Conservation (phyloP, 2,329 filamentous ascomycete genomes). For the Aspergillus flavus region DNA sequence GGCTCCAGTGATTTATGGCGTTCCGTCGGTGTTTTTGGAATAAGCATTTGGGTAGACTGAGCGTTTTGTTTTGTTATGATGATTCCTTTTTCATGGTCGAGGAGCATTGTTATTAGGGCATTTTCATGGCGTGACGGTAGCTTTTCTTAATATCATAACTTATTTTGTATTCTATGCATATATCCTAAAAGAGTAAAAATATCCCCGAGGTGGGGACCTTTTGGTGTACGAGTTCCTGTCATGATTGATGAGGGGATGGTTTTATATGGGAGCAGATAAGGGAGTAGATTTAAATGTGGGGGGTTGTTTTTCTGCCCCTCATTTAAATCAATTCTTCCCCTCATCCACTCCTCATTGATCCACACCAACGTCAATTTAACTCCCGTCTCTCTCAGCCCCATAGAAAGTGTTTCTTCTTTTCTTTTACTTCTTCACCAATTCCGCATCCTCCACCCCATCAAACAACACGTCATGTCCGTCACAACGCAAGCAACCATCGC, state of each 20-base stretch:
- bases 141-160: not conserved
- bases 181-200: constrained; percentile 14
- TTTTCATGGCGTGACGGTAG: not conserved
- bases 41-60: constrained; percentile 15
- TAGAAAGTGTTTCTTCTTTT: constrained; percentile 9
- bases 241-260: constrained; percentile 7
- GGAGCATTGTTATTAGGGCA: constrained; percentile 5
- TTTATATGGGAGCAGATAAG: not conserved
- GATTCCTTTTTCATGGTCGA: not conserved
- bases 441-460: not conserved
- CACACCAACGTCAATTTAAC: not conserved
- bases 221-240: not conserved
- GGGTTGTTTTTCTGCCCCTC: not conserved
- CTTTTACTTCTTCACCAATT: constrained; percentile 3
- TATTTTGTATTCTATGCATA: not conserved
- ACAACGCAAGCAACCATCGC: constrained; percentile 86
- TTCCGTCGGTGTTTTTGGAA: constrained; percentile 76
- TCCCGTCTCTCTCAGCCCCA: not conserved
- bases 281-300: not conserved
- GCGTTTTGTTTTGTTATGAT: not conserved
- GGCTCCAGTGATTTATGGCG: constrained; percentile 90
- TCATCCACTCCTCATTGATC: not conserved
- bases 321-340: not conserved
- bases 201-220: constrained; percentile 10
- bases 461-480: constrained; percentile 67